These are phyloP conservation scores for Scolecobasidium constrictum DNA, from an alignment of 2,329 filamentous ascomycete species.

Conservation along the genomic window DNA sequence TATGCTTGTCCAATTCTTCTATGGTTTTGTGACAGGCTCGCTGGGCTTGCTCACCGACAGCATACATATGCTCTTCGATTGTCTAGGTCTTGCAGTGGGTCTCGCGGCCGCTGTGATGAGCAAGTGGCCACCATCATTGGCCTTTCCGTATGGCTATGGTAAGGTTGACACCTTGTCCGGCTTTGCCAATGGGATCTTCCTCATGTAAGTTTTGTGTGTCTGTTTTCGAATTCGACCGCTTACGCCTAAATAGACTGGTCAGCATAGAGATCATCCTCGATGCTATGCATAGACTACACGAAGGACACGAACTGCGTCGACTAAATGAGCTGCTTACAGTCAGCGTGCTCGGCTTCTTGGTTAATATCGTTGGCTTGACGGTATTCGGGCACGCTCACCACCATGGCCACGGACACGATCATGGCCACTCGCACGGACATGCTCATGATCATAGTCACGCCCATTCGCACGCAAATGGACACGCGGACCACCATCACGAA, in stretches of 20 bases:
- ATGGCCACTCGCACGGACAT: slow-evolving; percentile 44
- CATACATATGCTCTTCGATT: slow-evolving; percentile 99
- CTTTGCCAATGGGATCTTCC: slow-evolving; percentile 89
- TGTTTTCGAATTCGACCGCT: slow-evolving; percentile 10
- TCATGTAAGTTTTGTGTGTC: slow-evolving; percentile 53
- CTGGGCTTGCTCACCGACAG: slow-evolving; percentile 93
- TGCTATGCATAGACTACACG: slow-evolving; percentile 75
- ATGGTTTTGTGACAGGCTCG: slow-evolving; percentile 87
- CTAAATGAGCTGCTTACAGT: slow-evolving; percentile 82
- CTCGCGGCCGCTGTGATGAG: slow-evolving; percentile 87
- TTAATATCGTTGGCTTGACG: slow-evolving; percentile 87
- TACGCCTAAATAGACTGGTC: slow-evolving; percentile 53
- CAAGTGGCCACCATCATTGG: slow-evolving; percentile 85
- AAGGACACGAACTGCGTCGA: slow-evolving; percentile 73
- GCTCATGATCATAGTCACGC: slow-evolving; percentile 14
- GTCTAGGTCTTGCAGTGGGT: slow-evolving; percentile 80
- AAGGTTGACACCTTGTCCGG: slow-evolving; percentile 95
- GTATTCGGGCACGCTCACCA: slow-evolving; percentile 57
- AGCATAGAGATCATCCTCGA: slow-evolving; percentile 95
- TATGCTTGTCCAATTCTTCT: slow-evolving; percentile 90
- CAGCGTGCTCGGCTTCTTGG: slow-evolving; percentile 71
- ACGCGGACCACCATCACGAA: slow-evolving; percentile 23
- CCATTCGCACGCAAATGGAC: slow-evolving; percentile 15
- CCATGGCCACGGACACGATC: slow-evolving; percentile 43
- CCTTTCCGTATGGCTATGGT: slow-evolving; percentile 90